Percentiles rank a stretch among this genome's conserved stretches.
Conservation (phyloP, 441 rosid genomes). For the Adansonia madagascariensis region DNA sequence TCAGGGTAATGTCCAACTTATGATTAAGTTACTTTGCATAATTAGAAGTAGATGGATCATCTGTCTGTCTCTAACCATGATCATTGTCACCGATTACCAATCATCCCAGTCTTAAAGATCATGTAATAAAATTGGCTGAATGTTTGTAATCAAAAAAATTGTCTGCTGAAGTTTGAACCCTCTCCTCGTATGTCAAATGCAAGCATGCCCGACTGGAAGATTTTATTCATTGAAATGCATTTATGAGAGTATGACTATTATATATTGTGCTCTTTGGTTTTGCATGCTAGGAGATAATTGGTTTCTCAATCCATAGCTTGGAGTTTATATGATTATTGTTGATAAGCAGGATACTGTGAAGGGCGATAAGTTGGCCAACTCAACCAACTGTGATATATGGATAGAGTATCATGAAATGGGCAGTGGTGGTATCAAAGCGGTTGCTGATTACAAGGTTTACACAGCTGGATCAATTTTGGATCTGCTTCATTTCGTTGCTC, state of each 20-base stretch:
- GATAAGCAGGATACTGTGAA: constrained; percentile 41
- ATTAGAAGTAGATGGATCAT: neutral
- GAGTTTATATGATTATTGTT: constrained; percentile 6
- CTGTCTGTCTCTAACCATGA: neutral
- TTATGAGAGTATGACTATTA: neutral
- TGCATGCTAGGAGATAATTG: neutral
- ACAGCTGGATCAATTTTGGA: constrained; percentile 45
- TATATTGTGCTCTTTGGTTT: neutral
- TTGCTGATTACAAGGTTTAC: constrained; percentile 45
- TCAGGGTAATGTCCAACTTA: constrained; percentile 40
- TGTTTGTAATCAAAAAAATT: neutral
- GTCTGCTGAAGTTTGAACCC: neutral
- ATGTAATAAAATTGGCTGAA: neutral
- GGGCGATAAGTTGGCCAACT: constrained; percentile 39
- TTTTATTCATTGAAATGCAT: constrained; percentile 6
- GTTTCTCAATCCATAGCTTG: neutral
- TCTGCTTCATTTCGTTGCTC: constrained; percentile 52
- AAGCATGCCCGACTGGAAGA: neutral
- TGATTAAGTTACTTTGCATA: neutral
- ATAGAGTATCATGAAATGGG: constrained; percentile 56
- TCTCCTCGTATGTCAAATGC: neutral
- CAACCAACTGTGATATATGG: constrained; percentile 48
- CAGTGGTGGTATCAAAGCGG: constrained; percentile 41
- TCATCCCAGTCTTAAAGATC: neutral
- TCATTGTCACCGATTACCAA: neutral